Conservation (phyloP, 2,329 filamentous ascomycete species). For the Torrubiella hemipterigena region DNA sequence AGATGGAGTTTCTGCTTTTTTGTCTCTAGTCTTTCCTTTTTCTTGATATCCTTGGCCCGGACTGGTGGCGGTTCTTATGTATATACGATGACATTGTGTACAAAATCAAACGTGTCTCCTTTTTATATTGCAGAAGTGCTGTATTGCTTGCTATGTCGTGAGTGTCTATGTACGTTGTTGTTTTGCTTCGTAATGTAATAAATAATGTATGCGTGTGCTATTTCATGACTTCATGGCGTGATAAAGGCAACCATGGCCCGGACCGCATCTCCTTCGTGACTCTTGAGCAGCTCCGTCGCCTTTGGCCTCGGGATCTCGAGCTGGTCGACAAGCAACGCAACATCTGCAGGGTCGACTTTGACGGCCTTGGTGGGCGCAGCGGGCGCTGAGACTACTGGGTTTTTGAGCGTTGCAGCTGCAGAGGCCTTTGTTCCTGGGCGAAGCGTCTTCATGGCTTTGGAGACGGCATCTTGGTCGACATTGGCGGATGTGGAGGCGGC, state of each 20-base stretch:
- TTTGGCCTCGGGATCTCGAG: conserved; percentile 60
- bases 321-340: conserved; percentile 58
- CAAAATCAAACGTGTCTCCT: no score
- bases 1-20: no score
- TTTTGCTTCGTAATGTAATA: background rate
- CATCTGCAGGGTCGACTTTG: conserved; percentile 64
- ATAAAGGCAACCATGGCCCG: conserved; percentile 52
- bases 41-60: no score
- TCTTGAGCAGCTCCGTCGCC: conserved; percentile 62
- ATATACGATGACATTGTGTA: no score
- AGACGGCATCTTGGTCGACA: conserved; percentile 58
- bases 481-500: conserved; percentile 34
- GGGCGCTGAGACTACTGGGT: conserved; percentile 13
- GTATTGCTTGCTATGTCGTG: background rate
- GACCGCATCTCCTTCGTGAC: conserved; percentile 57
- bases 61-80: no score
- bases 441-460: conserved; percentile 59
- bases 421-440: conserved; percentile 16
- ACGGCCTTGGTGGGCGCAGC: conserved; percentile 36
- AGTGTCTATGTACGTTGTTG: background rate
- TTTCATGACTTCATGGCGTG: conserved; percentile 10
- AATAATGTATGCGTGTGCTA: background rate
- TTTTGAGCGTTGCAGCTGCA: conserved; percentile 17
- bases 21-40: no score
- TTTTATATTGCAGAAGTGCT: background rate